phyloP scores from a whole-genome alignment of 106 monocot genomes.

The Allium cepa region DNA sequence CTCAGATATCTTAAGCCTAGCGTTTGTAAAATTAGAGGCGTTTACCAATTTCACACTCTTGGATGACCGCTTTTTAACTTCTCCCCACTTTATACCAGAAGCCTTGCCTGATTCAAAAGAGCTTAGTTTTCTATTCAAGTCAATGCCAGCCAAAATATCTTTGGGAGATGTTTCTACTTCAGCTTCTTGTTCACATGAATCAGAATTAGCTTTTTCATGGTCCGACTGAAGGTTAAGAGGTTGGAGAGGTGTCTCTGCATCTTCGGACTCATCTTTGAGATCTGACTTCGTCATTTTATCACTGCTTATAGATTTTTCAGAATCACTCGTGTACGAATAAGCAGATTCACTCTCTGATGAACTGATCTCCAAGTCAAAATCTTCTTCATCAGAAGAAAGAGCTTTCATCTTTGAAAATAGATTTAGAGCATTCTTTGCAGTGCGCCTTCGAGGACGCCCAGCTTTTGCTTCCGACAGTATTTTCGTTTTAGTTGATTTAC shows the following conservation, averaged over 20 bases:
- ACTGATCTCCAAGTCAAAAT: conserved; percentile 47
- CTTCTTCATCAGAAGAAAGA: conserved; percentile 60
- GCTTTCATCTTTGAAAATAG: conserved; percentile 76
- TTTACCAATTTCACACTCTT: conserved; percentile 50
- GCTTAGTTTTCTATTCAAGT: no score
- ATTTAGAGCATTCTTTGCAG: conserved; percentile 86
- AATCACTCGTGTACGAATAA: conserved; percentile 57
- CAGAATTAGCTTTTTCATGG: conserved; percentile 8
- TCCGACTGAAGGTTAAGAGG: conserved; percentile 13
- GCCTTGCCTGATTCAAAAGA: neutral
- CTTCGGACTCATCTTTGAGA: conserved; percentile 27
- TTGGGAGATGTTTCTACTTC: no score
- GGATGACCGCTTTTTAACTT: conserved; percentile 79
- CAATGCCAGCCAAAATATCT: no score
- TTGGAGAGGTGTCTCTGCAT: conserved; percentile 23
- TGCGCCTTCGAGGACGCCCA: conserved; percentile 73
- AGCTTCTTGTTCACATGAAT: no score
- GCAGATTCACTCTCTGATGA: conserved; percentile 59
- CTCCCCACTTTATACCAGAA: conserved; percentile 76
- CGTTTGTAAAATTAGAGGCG: neutral
- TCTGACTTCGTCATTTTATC: conserved; percentile 24
- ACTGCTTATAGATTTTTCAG: conserved; percentile 31
- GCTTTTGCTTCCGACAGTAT: conserved; percentile 52
- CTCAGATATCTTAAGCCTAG: conserved; percentile 1
- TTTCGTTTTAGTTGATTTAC: conserved; percentile 35